These are phyloP conservation scores for Themeda triandra DNA, from an alignment of 176 grass and related monocot species.

Conservation along the genomic window DNA sequence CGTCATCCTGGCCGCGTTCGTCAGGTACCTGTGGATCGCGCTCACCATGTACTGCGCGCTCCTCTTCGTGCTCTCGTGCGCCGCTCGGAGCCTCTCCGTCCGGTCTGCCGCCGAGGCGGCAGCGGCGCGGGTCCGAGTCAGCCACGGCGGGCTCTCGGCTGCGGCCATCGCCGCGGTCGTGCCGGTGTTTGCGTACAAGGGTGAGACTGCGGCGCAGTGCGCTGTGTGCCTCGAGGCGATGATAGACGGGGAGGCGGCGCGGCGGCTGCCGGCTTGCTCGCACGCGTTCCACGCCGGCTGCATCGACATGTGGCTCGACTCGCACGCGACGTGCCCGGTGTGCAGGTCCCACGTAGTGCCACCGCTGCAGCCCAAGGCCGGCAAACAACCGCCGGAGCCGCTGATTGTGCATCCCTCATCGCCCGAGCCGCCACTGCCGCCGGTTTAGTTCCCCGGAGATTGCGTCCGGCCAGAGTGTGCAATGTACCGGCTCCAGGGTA, in stretches of 20 bases:
- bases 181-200: constrained; percentile 16
- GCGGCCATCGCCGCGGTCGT: constrained; percentile 12
- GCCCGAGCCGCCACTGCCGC: background rate
- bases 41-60: constrained; percentile 35
- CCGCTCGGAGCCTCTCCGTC: background rate
- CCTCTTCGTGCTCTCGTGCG: constrained; percentile 12
- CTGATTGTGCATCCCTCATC: background rate
- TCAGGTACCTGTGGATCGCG: constrained; percentile 41
- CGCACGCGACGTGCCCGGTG: constrained; percentile 58
- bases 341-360: constrained; percentile 45
- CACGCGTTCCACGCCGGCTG: constrained; percentile 67
- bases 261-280: constrained; percentile 47
- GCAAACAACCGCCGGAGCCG: background rate
- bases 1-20: constrained; percentile 38
- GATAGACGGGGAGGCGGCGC: constrained; percentile 25
- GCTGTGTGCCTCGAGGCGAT: constrained; percentile 63
- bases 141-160: constrained; percentile 13
- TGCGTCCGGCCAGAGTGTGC: no score
- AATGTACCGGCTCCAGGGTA: background rate
- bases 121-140: background rate
- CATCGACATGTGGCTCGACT: constrained; percentile 62
- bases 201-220: background rate
- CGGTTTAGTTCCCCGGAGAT: constrained; percentile 16
- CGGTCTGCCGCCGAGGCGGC: background rate
- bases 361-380: background rate